These are phyloP conservation scores for Haematococcus sp. DNA, from an alignment of 139 green algal genomes.

Conservation along the genomic window DNA sequence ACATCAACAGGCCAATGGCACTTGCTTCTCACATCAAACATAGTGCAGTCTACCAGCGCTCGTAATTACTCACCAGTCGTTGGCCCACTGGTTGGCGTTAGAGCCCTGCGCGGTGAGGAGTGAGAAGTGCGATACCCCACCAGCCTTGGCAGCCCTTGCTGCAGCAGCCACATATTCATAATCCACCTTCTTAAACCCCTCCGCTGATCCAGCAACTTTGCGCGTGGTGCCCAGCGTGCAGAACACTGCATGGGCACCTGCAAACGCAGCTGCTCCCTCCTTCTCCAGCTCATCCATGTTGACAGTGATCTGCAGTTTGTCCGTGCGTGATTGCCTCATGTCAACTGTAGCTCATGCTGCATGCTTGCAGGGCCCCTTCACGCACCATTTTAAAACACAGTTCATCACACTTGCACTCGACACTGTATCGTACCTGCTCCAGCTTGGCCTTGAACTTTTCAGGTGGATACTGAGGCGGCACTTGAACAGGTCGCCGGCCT, in stretches of 20 bases:
- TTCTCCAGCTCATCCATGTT: slow-evolving; percentile 43
- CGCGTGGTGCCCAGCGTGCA: slow-evolving; percentile 62
- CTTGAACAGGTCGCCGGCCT: not conserved
- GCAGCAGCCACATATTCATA: slow-evolving; percentile 49
- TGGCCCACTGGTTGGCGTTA: slow-evolving; percentile 25
- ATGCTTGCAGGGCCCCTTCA: too few species aligned
- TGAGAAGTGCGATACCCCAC: slow-evolving; percentile 8
- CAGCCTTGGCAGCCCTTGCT: slow-evolving; percentile 41
- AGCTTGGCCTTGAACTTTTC: slow-evolving; percentile 9
- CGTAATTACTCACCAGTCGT: slow-evolving; percentile 4
- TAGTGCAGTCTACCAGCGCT: not conserved
- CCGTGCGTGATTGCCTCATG: too few species aligned
- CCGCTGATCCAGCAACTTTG: slow-evolving; percentile 52
- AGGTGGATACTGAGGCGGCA: not conserved
- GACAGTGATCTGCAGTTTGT: slow-evolving; percentile 22
- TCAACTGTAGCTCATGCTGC: too few species aligned
- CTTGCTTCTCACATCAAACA: too few species aligned
- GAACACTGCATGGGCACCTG: slow-evolving; percentile 45
- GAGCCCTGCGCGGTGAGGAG: slow-evolving; percentile 22
- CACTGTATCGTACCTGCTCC: slow-evolving; percentile 6
- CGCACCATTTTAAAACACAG: too few species aligned
- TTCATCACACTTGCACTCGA: too few species aligned
- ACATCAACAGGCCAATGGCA: too few species aligned
- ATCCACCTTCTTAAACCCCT: slow-evolving; percentile 59
- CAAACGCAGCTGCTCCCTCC: slow-evolving; percentile 28